These are phyloP conservation scores for Puya raimondii DNA, from an alignment of 176 grass and related monocot species.

Conservation along the genomic window DNA sequence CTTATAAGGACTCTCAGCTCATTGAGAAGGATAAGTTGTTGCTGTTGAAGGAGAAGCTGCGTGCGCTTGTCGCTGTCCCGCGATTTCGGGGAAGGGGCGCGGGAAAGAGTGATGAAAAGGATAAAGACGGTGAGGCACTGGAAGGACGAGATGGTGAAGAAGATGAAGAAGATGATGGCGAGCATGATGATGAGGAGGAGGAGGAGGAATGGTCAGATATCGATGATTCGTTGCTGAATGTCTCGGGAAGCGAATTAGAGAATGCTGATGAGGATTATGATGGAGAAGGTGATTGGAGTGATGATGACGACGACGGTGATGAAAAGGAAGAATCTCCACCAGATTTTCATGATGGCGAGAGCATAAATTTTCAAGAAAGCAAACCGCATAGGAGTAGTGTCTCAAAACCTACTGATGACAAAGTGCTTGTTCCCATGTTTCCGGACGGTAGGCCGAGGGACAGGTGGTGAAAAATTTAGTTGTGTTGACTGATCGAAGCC, in stretches of 20 bases:
- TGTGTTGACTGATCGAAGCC: neutral
- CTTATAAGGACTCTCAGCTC: conserved; percentile 71
- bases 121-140: conserved; percentile 14
- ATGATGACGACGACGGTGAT: conserved; percentile 80
- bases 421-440: conserved; percentile 43
- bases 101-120: conserved; percentile 12
- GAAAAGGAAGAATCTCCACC: conserved; percentile 50
- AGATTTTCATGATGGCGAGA: conserved; percentile 55
- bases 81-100: conserved; percentile 34
- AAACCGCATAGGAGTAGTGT: conserved; percentile 18
- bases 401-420: conserved; percentile 12
- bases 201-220: conserved; percentile 60
- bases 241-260: conserved; percentile 41
- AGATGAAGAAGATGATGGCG: conserved; percentile 23
- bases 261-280: conserved; percentile 38
- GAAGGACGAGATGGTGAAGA: conserved; percentile 19
- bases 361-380: conserved; percentile 21
- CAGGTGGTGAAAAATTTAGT: conserved; percentile 46
- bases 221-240: conserved; percentile 49
- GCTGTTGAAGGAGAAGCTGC: conserved; percentile 93
- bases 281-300: conserved; percentile 47
- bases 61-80: conserved; percentile 56
- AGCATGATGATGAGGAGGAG: conserved; percentile 24
- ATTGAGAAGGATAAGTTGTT: conserved; percentile 74
- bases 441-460: conserved; percentile 76